Evolutionary conservation across 2,329 filamentous ascomycete species (phyloP).

Genomic region (Alternaria sp.): DNA sequence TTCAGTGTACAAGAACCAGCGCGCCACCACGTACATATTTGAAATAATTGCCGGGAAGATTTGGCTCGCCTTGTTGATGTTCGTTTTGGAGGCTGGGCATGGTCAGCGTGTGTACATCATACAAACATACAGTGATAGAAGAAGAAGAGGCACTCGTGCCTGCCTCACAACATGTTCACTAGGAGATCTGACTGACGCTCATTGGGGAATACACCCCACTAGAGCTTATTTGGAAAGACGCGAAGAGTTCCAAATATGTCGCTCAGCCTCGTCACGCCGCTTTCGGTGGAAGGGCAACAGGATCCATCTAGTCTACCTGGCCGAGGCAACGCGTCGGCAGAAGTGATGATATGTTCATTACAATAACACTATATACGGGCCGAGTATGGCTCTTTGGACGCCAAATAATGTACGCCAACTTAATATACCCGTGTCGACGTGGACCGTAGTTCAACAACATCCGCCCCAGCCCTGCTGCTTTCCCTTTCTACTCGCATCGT

Average conservation of each 20-base stretch:
- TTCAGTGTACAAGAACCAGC: too few species aligned
- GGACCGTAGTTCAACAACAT: conserved; percentile 35
- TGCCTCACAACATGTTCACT: too few species aligned
- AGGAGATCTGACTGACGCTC: too few species aligned
- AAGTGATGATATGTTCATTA: conserved; percentile 5
- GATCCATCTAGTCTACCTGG: background rate
- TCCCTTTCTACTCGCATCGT: conserved; percentile 48
- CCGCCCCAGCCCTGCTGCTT: conserved; percentile 46
- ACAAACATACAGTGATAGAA: too few species aligned
- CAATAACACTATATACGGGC: conserved; percentile 5
- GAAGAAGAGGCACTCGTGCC: too few species aligned
- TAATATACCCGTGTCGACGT: background rate
- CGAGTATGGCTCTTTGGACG: background rate
- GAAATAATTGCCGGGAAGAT: too few species aligned
- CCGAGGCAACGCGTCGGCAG: background rate
- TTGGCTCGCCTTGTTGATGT: too few species aligned
- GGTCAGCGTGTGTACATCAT: too few species aligned
- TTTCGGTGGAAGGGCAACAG: background rate
- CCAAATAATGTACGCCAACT: background rate
- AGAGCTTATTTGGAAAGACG: background rate
- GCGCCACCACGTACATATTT: too few species aligned
- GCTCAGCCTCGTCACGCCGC: background rate
- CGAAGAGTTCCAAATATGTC: background rate
- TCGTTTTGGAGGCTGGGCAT: too few species aligned
- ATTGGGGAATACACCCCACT: too few species aligned